A percentile compares a stretch with the other conserved stretches of the same genome.
These are phyloP conservation scores for Punica granatum DNA, from an alignment of 345 rosid genomes.

Conservation along the genomic window DNA sequence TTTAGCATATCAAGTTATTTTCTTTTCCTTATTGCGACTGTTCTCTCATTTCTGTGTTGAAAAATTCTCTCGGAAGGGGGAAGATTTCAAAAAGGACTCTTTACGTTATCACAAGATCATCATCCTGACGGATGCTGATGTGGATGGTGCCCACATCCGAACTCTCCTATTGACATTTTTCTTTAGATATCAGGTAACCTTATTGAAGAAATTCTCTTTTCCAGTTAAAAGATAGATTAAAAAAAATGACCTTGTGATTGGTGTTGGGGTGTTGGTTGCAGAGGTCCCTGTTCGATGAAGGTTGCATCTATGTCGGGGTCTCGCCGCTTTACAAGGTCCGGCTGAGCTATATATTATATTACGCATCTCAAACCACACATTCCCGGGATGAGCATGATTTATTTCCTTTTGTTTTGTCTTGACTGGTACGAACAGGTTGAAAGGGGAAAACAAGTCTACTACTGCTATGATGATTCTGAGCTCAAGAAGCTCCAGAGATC, in stretches of 20 bases:
- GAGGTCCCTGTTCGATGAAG: constrained; percentile 86
- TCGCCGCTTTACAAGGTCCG: constrained; percentile 93
- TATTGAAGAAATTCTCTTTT: not conserved
- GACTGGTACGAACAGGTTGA: constrained; percentile 57
- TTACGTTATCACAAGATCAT: constrained; percentile 92
- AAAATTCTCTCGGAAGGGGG: constrained; percentile 52
- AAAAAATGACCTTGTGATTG: not conserved
- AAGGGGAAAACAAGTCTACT: constrained; percentile 71
- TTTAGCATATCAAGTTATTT: constrained; percentile 1
- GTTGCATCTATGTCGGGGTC: constrained; percentile 96
- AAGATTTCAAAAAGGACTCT: constrained; percentile 77
- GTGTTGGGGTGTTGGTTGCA: constrained; percentile 18
- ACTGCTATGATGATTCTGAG: constrained; percentile 77
- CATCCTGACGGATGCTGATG: constrained; percentile 98
- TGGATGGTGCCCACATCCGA: constrained; percentile 98
- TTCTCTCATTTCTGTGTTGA: constrained; percentile 4
- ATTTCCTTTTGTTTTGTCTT: constrained; percentile 12
- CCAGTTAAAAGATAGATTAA: not conserved
- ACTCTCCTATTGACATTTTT: constrained; percentile 90
- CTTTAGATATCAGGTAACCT: constrained; percentile 90
- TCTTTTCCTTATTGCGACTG: not conserved
- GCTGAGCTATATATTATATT: not conserved
- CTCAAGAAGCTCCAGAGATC: constrained; percentile 46
- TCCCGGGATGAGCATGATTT: not conserved
- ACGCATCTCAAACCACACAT: constrained; percentile 7